Percentiles rank a stretch among this genome's conserved stretches.
phyloP scores from a whole-genome alignment of 306 rosid genomes.

The Fagus sylvatica region DNA sequence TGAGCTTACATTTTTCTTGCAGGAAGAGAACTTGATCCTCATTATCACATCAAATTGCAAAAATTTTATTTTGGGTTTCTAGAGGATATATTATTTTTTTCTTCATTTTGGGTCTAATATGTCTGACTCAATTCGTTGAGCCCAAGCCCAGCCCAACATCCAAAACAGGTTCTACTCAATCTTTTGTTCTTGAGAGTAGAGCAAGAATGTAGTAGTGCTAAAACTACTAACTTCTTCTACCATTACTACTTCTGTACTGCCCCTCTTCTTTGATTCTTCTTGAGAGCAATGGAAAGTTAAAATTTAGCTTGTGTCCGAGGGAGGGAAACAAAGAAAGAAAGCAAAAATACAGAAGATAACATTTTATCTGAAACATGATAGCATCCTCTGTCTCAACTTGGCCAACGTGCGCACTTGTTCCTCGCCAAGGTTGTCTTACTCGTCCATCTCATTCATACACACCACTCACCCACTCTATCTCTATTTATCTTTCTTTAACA shows the following conservation, averaged over 20 bases:
- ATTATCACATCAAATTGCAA: too few relatives aligned
- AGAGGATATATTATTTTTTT: too few relatives aligned
- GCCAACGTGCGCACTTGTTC: conserved; percentile 28
- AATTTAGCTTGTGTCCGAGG: too few relatives aligned
- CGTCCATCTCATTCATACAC: not conserved
- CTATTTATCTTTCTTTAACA: not conserved
- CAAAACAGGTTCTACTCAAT: not conserved
- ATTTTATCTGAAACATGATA: conserved; percentile 13
- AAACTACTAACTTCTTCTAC: not conserved
- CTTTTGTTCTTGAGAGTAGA: too few relatives aligned
- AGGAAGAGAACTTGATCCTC: too few relatives aligned
- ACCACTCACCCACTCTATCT: not conserved
- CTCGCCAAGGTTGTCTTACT: conserved; percentile 29
- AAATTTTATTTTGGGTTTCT: too few relatives aligned
- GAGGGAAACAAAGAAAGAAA: not conserved
- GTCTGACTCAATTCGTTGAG: not conserved
- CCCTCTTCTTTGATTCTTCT: too few relatives aligned
- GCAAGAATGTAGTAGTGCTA: not conserved
- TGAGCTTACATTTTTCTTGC: too few relatives aligned
- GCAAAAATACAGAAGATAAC: not conserved
- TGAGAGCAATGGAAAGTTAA: too few relatives aligned
- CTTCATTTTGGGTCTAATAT: too few relatives aligned
- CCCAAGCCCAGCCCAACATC: conserved; percentile 3
- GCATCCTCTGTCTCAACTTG: conserved; percentile 21
- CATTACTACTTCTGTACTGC: too few relatives aligned